A percentile compares a stretch with the other conserved stretches of the same genome.
These are phyloP conservation scores for Botrytis porri DNA, from an alignment of 2,329 filamentous ascomycete genomes.

Conservation along the genomic window DNA sequence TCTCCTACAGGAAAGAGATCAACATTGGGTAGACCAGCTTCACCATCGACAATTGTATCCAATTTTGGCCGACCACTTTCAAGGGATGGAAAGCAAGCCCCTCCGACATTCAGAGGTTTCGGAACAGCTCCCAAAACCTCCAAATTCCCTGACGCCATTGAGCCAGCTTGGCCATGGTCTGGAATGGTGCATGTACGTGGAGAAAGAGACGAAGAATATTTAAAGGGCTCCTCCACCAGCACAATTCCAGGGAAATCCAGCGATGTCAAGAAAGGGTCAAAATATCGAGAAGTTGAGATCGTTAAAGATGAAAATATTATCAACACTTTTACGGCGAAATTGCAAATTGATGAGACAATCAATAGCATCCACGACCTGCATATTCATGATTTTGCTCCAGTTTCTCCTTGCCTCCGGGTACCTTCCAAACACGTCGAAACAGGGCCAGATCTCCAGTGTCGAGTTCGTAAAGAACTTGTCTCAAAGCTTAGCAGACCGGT, in stretches of 20 bases:
- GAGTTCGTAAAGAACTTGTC: conserved; percentile 48
- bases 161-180: conserved; percentile 69
- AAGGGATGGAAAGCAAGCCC: conserved; percentile 38
- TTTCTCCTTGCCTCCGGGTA: conserved; percentile 51
- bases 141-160: conserved; percentile 63
- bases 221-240: background rate
- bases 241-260: background rate
- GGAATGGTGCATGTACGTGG: conserved; percentile 64
- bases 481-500: conserved; percentile 17
- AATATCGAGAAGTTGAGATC: conserved; percentile 33
- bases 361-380: conserved; percentile 30
- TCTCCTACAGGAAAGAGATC: background rate
- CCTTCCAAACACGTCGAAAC: conserved; percentile 58
- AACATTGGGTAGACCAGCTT: conserved; percentile 6
- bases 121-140: conserved; percentile 36
- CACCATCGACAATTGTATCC: conserved; percentile 12
- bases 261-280: conserved; percentile 30
- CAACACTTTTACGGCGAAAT: conserved; percentile 24
- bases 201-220: conserved; percentile 1
- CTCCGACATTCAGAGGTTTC: conserved; percentile 28
- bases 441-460: conserved; percentile 51
- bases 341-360: conserved; percentile 27
- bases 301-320: conserved; percentile 33
- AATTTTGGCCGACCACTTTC: conserved; percentile 7
- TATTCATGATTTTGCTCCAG: conserved; percentile 41